These are phyloP conservation scores for Pseudopithomyces chartarum DNA, from an alignment of 2,329 filamentous ascomycete species.

Conservation along the genomic window DNA sequence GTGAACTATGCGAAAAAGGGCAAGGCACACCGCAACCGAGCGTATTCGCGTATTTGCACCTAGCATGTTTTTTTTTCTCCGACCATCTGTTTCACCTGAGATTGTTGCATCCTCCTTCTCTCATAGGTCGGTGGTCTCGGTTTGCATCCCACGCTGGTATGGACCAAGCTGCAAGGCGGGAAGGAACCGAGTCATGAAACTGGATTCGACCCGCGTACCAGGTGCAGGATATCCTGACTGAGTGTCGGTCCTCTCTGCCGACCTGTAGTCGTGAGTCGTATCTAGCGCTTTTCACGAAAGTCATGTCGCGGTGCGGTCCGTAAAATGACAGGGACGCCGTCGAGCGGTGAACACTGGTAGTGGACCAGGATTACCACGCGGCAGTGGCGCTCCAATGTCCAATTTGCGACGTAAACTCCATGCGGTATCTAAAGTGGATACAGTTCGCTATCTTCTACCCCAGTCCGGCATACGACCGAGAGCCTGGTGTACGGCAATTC, in stretches of 20 bases:
- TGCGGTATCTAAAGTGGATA: background rate
- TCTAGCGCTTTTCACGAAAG: background rate
- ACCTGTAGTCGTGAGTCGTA: background rate
- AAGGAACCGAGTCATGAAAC: conserved; percentile 3
- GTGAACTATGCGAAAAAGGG: background rate
- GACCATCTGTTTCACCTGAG: background rate
- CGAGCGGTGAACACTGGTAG: background rate
- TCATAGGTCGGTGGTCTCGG: background rate
- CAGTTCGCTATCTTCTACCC: background rate
- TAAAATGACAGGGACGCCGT: background rate
- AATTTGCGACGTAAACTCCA: background rate
- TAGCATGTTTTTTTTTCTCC: background rate
- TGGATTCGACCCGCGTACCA: background rate
- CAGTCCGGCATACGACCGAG: background rate
- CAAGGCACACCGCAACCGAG: background rate
- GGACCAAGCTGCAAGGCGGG: background rate
- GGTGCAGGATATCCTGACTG: background rate
- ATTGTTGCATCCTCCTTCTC: background rate
- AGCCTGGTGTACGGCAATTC: background rate
- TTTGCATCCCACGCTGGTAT: background rate
- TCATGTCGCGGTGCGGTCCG: background rate
- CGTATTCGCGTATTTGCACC: background rate
- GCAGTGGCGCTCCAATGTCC: background rate
- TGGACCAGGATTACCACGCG: too few species aligned
- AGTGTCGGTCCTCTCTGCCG: background rate